Percentiles rank a stretch among this genome's conserved stretches.
These are phyloP conservation scores for Durotheca rogersii DNA, from an alignment of 495 filamentous ascomycete genomes.

Conservation along the genomic window DNA sequence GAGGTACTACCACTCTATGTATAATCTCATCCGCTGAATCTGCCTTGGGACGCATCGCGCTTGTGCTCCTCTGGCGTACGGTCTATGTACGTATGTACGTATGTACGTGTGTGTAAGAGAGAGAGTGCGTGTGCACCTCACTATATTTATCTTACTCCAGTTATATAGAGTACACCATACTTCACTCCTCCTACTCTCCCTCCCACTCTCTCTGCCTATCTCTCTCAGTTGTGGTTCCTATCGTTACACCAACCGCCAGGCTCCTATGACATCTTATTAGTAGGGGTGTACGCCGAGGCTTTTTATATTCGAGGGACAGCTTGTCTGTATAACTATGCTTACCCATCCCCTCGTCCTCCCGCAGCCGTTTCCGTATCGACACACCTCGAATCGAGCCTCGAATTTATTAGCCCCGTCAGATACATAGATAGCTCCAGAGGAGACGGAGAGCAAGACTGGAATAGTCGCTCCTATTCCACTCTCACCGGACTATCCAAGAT, in stretches of 20 bases:
- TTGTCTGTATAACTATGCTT: conserved; percentile 30
- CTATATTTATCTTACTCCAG: conserved; percentile 35
- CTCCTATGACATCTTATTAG: conserved; percentile 11
- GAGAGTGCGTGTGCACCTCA: conserved; percentile 25
- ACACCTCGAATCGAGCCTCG: conserved; percentile 25
- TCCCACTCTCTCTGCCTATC: not conserved
- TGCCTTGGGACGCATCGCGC: conserved; percentile 26
- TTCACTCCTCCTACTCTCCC: conserved; percentile 18
- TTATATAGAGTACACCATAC: conserved; percentile 32
- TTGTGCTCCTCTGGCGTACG: conserved; percentile 15
- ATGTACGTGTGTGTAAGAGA: too few species aligned
- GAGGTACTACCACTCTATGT: too few species aligned
- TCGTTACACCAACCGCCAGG: conserved; percentile 23
- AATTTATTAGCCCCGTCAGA: conserved; percentile 10
- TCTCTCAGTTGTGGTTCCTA: conserved; percentile 17
- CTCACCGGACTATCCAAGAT: conserved; percentile 8
- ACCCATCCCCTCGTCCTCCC: conserved; percentile 23
- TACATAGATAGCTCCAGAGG: conserved; percentile 16
- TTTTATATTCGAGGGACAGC: conserved; percentile 5
- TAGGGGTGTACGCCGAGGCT: conserved; percentile 22
- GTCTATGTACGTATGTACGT: not conserved
- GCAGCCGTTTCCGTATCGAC: conserved; percentile 27
- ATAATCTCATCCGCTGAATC: conserved; percentile 31
- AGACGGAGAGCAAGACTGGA: too few species aligned
- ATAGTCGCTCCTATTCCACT: conserved; percentile 3